Base-by-base conservation (phyloP, 208 protist species). In the Acanthamoeba rhysodes region DNA sequence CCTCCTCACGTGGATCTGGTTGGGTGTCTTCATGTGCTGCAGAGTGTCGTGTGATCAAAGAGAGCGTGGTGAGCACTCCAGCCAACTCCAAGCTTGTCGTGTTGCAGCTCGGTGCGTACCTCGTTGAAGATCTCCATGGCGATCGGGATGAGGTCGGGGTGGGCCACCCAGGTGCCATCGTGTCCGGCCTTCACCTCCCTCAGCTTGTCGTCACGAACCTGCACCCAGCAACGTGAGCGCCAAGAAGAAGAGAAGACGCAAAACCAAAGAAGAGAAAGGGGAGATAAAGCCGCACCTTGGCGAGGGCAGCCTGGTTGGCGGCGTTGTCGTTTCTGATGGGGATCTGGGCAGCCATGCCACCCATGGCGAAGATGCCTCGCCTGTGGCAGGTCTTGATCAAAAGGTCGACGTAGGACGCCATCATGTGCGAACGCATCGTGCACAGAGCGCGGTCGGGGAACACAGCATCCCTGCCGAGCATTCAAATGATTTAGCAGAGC, bases 321-420 rank as follows among this genome's bases (percentile, higher is more conserved):
- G 29, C 66, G 50, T 95, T 62, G 92, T 97, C 96, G 48, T 95
- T 90, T 55, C 93, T 95, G 90, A 97, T 97, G 72, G 96, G 97
- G 53, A 98, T 97, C 59, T 98, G 97, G 14, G 97, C 97, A 32
- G 97, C 97, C 97, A 98, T 98, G 24, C 96, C 97, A 41, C 97
- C 97, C 97, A 98, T 98, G 7, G 97, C 97, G 45, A 97, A 97
- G 22, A 97, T 96, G 29, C 97, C 97, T 57, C 97, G 85, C 29
- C 78, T 50, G 93, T 98, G 97, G 90, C 97, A 98, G 10, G 97
- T 98, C 66, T 97, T 82, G 84, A 98, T 98, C 16, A 98, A 74
- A 12, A 97, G 88, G 24, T 96, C 87, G 12, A 97, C 97, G 82
- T 98, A 98, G 0, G 96, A 24, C 7, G 97, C 82, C 97, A 98